Evolutionary conservation across 192 early-diverging fungal genomes (phyloP).

Genomic region (Linnemannia zychae): DNA sequence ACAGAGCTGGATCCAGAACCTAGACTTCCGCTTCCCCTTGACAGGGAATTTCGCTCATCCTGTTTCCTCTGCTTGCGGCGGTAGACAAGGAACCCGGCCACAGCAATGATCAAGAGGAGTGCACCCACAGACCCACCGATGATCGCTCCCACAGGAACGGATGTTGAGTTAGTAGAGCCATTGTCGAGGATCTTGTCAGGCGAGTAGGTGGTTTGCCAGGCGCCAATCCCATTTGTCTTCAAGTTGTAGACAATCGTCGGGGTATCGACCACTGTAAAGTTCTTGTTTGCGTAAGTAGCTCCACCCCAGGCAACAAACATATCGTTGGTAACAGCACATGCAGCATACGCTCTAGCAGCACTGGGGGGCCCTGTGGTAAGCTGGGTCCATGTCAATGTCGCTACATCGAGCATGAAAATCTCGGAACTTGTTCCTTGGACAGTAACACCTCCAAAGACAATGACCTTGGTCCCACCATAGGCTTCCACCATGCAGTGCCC

Average conservation of each 20-base stretch:
- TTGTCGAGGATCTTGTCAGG: neutral
- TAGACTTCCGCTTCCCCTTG: neutral
- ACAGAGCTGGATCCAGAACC: neutral
- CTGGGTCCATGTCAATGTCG: conserved; percentile 14
- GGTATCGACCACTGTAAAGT: neutral
- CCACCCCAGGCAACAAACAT: conserved; percentile 28
- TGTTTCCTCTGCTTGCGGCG: neutral
- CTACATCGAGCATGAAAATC: conserved; percentile 24
- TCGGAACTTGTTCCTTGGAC: neutral
- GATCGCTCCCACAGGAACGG: neutral
- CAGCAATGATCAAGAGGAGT: neutral
- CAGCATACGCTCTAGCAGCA: neutral
- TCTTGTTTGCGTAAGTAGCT: neutral
- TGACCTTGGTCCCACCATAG: conserved; percentile 16
- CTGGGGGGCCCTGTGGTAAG: neutral
- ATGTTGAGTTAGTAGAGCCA: neutral
- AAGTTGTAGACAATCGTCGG: conserved; percentile 3
- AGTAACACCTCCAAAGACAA: conserved; percentile 24
- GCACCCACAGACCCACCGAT: neutral
- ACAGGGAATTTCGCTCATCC: neutral
- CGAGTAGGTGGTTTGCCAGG: neutral
- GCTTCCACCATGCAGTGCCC: conserved; percentile 20
- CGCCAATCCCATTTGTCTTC: neutral
- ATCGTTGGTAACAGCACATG: conserved; percentile 21
- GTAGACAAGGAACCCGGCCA: neutral